A percentile compares a stretch with the other conserved stretches of the same genome.
Conservation (phyloP, 768 basidiomycete species). For the Lactifluus subvellereus region DNA sequence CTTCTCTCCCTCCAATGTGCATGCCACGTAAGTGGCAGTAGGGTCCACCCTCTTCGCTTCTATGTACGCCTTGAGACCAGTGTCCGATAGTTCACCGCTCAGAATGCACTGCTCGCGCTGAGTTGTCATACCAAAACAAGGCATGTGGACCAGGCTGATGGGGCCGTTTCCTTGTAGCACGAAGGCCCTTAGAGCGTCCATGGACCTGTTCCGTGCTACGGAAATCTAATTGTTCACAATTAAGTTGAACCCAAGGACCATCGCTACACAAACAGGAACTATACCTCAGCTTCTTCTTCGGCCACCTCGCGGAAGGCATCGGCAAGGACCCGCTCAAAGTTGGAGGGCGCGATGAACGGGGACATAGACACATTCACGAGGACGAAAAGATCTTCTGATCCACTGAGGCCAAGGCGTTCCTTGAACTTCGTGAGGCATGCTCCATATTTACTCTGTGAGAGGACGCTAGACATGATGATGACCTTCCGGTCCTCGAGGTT, state of each 20-base stretch:
- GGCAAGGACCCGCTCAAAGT: conserved; percentile 32
- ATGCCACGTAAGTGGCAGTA: conserved; percentile 24
- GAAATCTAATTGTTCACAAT: conserved; percentile 6
- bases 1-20: conserved; percentile 23
- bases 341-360: conserved; percentile 31
- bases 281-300: conserved; percentile 35
- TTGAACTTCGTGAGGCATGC: conserved; percentile 35
- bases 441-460: conserved; percentile 34
- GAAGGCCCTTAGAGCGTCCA: conserved; percentile 33
- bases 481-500: conserved; percentile 26
- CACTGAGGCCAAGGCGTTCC: conserved; percentile 32
- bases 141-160: conserved; percentile 33
- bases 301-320: conserved; percentile 32
- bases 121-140: conserved; percentile 36
- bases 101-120: conserved; percentile 37
- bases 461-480: conserved; percentile 30
- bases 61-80: conserved; percentile 21
- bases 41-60: conserved; percentile 22
- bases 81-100: conserved; percentile 28
- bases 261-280: not conserved
- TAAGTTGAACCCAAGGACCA: not conserved
- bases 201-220: conserved; percentile 32
- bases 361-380: conserved; percentile 40
- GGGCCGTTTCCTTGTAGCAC: conserved; percentile 35
- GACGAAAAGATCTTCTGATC: conserved; percentile 33